Evolutionary conservation across 768 basidiomycete genomes (phyloP).

Genomic region (Neoboletus brunneissimus): DNA sequence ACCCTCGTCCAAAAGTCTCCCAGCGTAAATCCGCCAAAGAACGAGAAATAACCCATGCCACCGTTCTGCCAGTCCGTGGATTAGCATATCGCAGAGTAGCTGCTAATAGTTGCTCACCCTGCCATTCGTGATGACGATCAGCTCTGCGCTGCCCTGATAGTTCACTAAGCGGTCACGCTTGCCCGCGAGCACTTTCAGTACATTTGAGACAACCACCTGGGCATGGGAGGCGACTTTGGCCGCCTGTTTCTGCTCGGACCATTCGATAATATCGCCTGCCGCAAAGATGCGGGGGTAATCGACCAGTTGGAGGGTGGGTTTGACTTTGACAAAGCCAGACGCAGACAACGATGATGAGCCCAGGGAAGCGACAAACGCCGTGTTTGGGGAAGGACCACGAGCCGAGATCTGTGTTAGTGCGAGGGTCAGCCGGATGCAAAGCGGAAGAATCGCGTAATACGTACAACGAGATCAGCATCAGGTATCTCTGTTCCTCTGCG

Average conservation of each 20-base stretch:
- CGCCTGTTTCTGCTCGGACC: conserved; percentile 59
- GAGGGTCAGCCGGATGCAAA: background rate
- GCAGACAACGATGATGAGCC: conserved; percentile 34
- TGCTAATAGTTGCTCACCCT: conserved; percentile 38
- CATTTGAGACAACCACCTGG: conserved; percentile 45
- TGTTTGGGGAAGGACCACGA: conserved; percentile 46
- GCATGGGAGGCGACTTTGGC: conserved; percentile 48
- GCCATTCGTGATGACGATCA: conserved; percentile 54
- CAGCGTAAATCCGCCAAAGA: conserved; percentile 44
- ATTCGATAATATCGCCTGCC: conserved; percentile 62
- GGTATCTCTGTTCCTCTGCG: conserved; percentile 47
- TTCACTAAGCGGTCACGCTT: conserved; percentile 29
- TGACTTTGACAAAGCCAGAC: conserved; percentile 47
- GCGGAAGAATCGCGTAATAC: conserved; percentile 12
- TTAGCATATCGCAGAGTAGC: background rate
- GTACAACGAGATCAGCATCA: conserved; percentile 57
- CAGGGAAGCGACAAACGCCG: conserved; percentile 50
- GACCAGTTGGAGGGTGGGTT: conserved; percentile 54
- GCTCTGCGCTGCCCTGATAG: conserved; percentile 51
- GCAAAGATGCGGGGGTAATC: conserved; percentile 58
- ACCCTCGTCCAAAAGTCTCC: conserved; percentile 42
- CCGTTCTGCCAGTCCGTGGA: conserved; percentile 34
- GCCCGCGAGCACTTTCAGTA: conserved; percentile 43
- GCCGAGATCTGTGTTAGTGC: conserved; percentile 21
- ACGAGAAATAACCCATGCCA: conserved; percentile 37